Base-by-base conservation (phyloP, 768 basidiomycete genomes). In the Agrocybe chaxingu region DNA sequence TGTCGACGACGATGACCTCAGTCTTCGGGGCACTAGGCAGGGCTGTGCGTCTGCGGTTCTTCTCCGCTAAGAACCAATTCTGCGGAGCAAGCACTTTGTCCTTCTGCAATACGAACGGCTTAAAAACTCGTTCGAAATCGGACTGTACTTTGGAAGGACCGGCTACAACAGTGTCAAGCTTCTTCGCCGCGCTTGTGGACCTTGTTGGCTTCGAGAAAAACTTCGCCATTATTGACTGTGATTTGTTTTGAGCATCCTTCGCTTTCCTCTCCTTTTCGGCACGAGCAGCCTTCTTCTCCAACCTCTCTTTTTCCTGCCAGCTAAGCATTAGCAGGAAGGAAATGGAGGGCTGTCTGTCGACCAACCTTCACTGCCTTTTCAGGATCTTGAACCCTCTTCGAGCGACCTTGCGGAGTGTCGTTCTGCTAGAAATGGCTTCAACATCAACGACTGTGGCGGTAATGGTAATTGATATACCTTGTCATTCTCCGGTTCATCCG, bases 81-180 rank as follows among this genome's bases (percentile, higher is more conserved):
- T 75, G 60, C 0, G 88, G 87, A 3, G 92, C 91, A 12, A 94
- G 58, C 24, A 75, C 71, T 4, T 81, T 78, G 53, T 82, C 89
- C 61, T 87, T 92, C 72, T 88, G 91, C 52, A 89, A 57, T 4
- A 80, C 73, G 63, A 92, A 96, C 1, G 91, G 85, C 57, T 80
- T 85, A 73, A 97, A 97, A 1, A 75, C 73, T 57, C 71, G 80
- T 47, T 85, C 78, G 57, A 91, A 96, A 41, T 93, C 87, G 11
- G 79, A 79, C 29, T 74, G 71, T 2, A 65, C 55, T 30, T 60
- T 63, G 5, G 73, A 74, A 41, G 80, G 63, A 39, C 66, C 70
- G 12, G 68, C 67, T 46, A 65, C 64, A 7, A 68, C 61, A 33
- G 61, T 58, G 1, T 63, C 58, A 10, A 60, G 58, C 40, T 66